Evolutionary conservation across 2,329 filamentous ascomycete species (phyloP), one percentile per base, ranked within the genome.

Genomic region (Cercospora zeae-maydis): DNA sequence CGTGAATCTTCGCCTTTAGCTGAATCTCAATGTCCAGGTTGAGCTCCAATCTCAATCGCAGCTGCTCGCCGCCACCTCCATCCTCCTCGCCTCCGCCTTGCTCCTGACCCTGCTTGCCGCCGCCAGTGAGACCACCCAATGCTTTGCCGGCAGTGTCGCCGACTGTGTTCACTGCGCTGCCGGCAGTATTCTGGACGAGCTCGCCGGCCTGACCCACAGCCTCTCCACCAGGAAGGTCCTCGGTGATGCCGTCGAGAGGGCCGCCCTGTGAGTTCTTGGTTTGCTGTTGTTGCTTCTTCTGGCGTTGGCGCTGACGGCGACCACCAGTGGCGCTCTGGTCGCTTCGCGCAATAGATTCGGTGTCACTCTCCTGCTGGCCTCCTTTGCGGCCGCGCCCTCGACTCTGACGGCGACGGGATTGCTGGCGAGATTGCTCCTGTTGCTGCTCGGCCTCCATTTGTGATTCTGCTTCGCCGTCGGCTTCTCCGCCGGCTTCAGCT

Each of bases 1-100:
- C 84, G 66, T 86, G 84, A 68, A 87, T 86, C 75, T 84, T 86
- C n/a, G 84, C 84, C 78, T 87, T 87, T 52, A 87, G 75, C 71
- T 86, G 83, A 59, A 87, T 80, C 72, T 87, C 84, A 71, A 87
- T 84, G 72, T 86, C 84, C 64, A 87, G 75, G 70, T 87, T 87
- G 67, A 86, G 75, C 68, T 87, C 84, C 66, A 87, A 70, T 68
- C 83, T 78, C 74, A 86, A 69, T 68, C 83, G 81, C 67, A 87
- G 77, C 70, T 84, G 80, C 72, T 81, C 80, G 64, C 78, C 80
- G 67, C 78, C 77, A 33, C 73, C 75, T 4, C 71, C 75, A 13
- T 75, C 77, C 8, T 75, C 72, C 49, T 73, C 72, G 16, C 69
- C 69, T 53, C 77, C 75, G 27, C 63, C 75, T 51, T 72, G 71